Evolutionary conservation across 306 rosid species (phyloP).

Genomic region (Pyrus bretschneideri): DNA sequence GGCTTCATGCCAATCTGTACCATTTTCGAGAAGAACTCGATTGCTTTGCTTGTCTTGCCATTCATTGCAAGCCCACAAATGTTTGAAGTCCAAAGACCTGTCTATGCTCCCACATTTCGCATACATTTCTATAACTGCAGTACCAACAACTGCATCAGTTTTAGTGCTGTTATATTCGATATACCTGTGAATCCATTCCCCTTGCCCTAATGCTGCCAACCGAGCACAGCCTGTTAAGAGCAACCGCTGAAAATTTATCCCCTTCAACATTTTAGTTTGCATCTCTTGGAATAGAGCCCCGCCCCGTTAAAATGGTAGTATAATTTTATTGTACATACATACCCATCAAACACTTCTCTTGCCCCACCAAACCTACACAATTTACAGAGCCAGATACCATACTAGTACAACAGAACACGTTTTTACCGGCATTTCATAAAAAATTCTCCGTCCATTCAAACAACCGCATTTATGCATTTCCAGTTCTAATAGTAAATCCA

Average conservation of each 20-base stretch:
- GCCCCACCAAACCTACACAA: conserved; percentile 60
- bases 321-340: conserved; percentile 54
- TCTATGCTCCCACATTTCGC: conserved; percentile 47
- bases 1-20: conserved; percentile 15
- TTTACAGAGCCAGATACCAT: conserved; percentile 60
- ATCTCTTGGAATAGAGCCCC: conserved; percentile 28
- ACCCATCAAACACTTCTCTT: conserved; percentile 42
- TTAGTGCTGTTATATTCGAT: conserved; percentile 60
- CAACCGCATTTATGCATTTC: conserved; percentile 57
- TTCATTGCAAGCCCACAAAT: too few relatives aligned
- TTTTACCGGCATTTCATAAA: conserved; percentile 39
- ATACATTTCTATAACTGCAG: conserved; percentile 58
- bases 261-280: conserved; percentile 47
- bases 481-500: conserved; percentile 32
- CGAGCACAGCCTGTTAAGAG: conserved; percentile 73
- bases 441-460: conserved; percentile 28
- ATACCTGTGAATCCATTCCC: too few relatives aligned
- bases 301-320: not conserved
- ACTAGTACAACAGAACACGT: conserved; percentile 73
- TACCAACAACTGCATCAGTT: not conserved
- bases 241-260: conserved; percentile 49
- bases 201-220: conserved; percentile 51
- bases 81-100: too few relatives aligned
- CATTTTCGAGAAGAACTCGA: too few relatives aligned
- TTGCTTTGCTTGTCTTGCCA: too few relatives aligned